Evolutionary conservation across 225 moss, liverwort and hornwort genomes (phyloP), one percentile per base, ranked within the genome.

Genomic region (Neckera pumila): DNA sequence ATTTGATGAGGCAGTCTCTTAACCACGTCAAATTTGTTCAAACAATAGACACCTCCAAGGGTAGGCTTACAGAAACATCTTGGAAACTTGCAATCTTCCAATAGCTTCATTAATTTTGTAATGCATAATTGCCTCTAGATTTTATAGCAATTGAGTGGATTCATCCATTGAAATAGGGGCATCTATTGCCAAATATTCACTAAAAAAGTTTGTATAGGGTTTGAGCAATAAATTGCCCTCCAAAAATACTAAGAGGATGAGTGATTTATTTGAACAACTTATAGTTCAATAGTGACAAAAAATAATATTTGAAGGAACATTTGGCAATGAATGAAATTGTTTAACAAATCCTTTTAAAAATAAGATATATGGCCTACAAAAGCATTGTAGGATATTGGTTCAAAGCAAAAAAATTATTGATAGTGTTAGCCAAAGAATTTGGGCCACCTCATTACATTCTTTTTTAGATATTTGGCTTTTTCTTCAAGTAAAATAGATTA

Each of bases 401-500:
- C 15, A n/a, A 56, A 56, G 6, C 2, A 25, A 25, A 0, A 3
- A 1, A 25, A 54, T 56, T n/a, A 23, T 54, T 0, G 1, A 0
- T 26, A 56, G 16, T n/a, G 4, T 56, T 0, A 78, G 0, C 16
- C 1, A n/a, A 56, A 2, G 10, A 78, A 0, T 78, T 56, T 16
- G 6, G 4, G 7, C 2, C 4, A 6, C 1, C 4, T n/a, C 6
- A 26, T 25, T 16, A 56, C 26, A 78, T 23, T 53, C 9, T 78
- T 56, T 78, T 1, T 6, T 25, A 0, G 6, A 21, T 15, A 54
- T 3, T 25, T 54, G 9, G 1, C 3, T 54, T 25, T 36, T 36
- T 54, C 19, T 14, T 34, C 1, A 36, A n/a, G 0, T 8, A 5
- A 34, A 23, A 14, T 45, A n/a, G n/a, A n/a, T n/a, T n/a, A n/a